Conservation (phyloP, 2,329 filamentous ascomycete species). For the Aspergillus fumigatiaffinis region DNA sequence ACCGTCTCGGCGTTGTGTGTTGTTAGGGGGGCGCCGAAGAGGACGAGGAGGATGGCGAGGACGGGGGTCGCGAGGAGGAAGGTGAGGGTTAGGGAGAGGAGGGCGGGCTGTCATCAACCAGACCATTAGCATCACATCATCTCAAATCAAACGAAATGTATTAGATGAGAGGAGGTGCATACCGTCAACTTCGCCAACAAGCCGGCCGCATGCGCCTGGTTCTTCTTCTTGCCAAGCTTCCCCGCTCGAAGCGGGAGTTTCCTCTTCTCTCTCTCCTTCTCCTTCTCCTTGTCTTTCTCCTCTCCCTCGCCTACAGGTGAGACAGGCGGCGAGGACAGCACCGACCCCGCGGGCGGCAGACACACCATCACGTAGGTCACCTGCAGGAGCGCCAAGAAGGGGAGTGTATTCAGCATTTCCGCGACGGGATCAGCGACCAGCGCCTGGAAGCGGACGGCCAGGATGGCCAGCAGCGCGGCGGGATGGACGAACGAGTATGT, state of each 20-base stretch:
- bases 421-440: conserved; percentile 68
- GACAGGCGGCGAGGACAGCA: conserved; percentile 14
- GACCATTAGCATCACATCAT: not conserved
- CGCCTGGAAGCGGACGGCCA: conserved; percentile 59
- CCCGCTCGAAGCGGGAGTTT: conserved; percentile 12
- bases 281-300: conserved; percentile 1
- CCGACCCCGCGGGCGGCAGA: conserved; percentile 51
- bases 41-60: conserved; percentile 63
- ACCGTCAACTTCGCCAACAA: conserved; percentile 26
- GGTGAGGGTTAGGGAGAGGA: conserved; percentile 61
- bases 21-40: conserved; percentile 88
- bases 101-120: conserved; percentile 53
- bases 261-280: conserved; percentile 4
- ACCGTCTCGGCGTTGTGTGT: conserved; percentile 75
- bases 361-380: conserved; percentile 55
- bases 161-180: conserved; percentile 7
- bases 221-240: conserved; percentile 21
- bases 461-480: conserved; percentile 60
- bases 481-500: conserved; percentile 66
- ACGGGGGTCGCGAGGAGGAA: conserved; percentile 53
- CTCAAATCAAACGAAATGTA: no score
- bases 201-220: not conserved
- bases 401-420: conserved; percentile 58
- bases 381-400: conserved; percentile 63
- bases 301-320: conserved; percentile 8